phyloP scores from a whole-genome alignment of 768 basidiomycete genomes.

The Tulasnella sp. region DNA sequence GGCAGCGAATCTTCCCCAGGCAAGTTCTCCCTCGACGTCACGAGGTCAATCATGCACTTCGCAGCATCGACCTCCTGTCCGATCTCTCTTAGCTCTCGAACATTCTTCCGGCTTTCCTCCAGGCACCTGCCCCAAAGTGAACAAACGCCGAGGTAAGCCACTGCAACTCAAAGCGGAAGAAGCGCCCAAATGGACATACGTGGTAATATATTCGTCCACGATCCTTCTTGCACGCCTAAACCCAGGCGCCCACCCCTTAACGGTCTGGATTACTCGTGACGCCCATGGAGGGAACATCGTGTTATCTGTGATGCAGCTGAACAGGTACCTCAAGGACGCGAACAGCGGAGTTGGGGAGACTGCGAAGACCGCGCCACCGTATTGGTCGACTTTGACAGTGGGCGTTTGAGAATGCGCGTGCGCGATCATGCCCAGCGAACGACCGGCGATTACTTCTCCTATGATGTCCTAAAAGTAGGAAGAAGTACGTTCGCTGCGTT shows the following conservation, averaged over 20 bases:
- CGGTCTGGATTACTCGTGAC: not conserved
- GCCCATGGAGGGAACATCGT: not conserved
- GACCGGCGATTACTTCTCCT: not conserved
- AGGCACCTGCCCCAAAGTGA: not conserved
- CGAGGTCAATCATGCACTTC: conserved; percentile 8
- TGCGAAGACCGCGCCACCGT: not conserved
- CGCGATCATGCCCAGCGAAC: not conserved
- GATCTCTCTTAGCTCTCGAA: not conserved
- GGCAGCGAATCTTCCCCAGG: not conserved
- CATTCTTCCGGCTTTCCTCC: conserved; percentile 9
- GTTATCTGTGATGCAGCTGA: not conserved
- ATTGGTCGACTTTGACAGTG: not conserved
- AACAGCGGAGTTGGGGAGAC: not conserved
- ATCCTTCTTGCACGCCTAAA: not conserved
- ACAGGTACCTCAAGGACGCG: not conserved
- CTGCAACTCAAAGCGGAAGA: not conserved
- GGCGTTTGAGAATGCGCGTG: conserved; percentile 1
- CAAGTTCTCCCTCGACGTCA: not conserved
- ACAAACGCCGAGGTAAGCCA: not conserved
- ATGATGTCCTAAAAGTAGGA: conserved; percentile 1
- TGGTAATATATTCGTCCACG: not conserved
- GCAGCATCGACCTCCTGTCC: not conserved
- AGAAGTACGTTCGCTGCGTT: not conserved
- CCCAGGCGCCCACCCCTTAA: not conserved
- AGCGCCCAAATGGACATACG: not conserved